Evolutionary conservation across 768 basidiomycete species (phyloP), one percentile per base, ranked within the genome.

Genomic region (Trametes cinnabarina): DNA sequence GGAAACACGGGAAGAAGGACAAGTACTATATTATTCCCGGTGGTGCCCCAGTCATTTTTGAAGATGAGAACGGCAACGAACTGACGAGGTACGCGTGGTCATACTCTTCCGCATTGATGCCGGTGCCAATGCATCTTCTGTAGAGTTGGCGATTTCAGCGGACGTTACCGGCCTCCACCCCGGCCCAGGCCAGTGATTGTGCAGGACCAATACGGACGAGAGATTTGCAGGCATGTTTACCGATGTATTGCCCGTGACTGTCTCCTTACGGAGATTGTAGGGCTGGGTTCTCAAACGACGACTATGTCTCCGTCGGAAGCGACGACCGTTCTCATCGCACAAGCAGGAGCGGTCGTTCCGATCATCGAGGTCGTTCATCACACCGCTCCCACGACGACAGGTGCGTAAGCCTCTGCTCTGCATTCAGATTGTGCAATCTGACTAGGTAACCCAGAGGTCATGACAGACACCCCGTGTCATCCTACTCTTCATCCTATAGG

Each of bases 11-110:
- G 44, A 66, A 68, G 54, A 66, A 65, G 44, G 68, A 71, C 48
- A 69, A 65, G 40, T 77, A 76, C 66, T 89, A 88, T 62, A 81
- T 89, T 62, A 79, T 88, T 47, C 87, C 88, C 35, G 77, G 76
- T 17, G 87, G 85, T 20, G 73, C 82, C 58, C 79, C 83, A 57
- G 82, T 88, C 5, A 78, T 88, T 44, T 88, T 90, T 63, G 79
- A 85, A 68, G 87, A 88, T 64, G 81, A 83, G 62, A 70, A 76
- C 19, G 87, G 87, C 20, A 79, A 82, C 53, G 84, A 85, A 64
- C 82, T 87, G 23, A 80, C 81, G 3, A 81, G 86, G 86, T 83
- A 71, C 52, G 66, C 42, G n/a, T n/a, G 20, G 5, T 12, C 44
- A 39, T n/a, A n/a, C n/a, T n/a, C n/a, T n/a, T n/a, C n/a, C n/a